Evolutionary conservation across 2,329 filamentous ascomycete species (phyloP).

Genomic region (Hymenoscyphus scutula): DNA sequence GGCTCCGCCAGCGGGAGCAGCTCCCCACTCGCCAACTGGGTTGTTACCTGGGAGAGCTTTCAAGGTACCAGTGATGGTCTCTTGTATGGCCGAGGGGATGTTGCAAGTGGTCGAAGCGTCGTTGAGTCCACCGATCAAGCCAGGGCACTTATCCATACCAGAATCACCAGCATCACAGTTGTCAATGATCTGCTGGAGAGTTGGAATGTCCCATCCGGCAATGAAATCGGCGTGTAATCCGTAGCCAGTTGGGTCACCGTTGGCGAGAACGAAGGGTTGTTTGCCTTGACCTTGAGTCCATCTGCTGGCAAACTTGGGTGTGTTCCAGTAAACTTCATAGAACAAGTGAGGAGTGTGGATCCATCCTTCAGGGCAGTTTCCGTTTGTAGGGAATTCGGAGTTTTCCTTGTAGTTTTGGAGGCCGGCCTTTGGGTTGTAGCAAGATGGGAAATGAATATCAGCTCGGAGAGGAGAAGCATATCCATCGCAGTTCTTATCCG

Average conservation of each 20-base stretch:
- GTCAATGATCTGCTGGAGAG: conserved; percentile 70
- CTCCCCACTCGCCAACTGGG: conserved; percentile 51
- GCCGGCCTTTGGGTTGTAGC: conserved; percentile 70
- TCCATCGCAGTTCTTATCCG: conserved; percentile 65
- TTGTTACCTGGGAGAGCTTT: conserved; percentile 54
- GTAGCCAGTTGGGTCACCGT: conserved; percentile 73
- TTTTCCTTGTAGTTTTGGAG: conserved; percentile 58
- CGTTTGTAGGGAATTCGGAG: conserved; percentile 72
- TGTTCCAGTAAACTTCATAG: conserved; percentile 85
- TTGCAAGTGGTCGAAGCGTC: conserved; percentile 47
- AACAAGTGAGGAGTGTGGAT: conserved; percentile 72
- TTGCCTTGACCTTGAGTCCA: conserved; percentile 59
- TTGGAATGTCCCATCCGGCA: conserved; percentile 68
- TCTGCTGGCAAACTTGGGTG: conserved; percentile 59
- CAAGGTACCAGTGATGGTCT: conserved; percentile 45
- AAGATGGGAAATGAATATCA: conserved; percentile 85
- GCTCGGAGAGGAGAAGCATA: conserved; percentile 66
- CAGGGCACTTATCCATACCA: conserved; percentile 62
- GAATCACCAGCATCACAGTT: conserved; percentile 62
- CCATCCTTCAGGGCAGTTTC: conserved; percentile 70
- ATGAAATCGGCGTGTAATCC: conserved; percentile 81
- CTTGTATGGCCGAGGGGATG: conserved; percentile 47
- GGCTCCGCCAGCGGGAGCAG: conserved; percentile 16
- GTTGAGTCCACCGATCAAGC: conserved; percentile 54
- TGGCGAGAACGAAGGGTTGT: conserved; percentile 74